A percentile compares a stretch with the other conserved stretches of the same genome.
Conservation (phyloP, 2,329 filamentous ascomycete species). For the Lizonia empirigonia region DNA sequence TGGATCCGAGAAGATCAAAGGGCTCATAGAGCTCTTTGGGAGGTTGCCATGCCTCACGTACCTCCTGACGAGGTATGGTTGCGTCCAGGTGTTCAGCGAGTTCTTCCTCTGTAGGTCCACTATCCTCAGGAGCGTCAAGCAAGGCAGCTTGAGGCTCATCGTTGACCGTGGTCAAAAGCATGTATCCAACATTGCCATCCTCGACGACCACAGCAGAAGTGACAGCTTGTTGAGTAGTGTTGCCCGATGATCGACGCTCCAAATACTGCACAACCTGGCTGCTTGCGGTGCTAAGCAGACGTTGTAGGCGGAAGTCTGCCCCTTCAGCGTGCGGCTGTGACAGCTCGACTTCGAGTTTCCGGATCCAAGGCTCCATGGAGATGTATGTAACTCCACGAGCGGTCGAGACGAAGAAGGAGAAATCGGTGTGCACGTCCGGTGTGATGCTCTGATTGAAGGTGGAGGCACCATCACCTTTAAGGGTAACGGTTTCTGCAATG, state of each 20-base stretch:
- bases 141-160: constrained; percentile 58
- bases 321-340: constrained; percentile 58
- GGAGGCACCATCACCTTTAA: constrained; percentile 27
- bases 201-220: constrained; percentile 60
- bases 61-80: constrained; percentile 49
- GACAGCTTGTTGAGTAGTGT: constrained; percentile 38
- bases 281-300: constrained; percentile 59
- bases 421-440: constrained; percentile 59
- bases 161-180: constrained; percentile 58
- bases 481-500: constrained; percentile 51
- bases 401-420: constrained; percentile 65
- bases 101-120: constrained; percentile 35
- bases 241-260: constrained; percentile 33
- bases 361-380: constrained; percentile 62
- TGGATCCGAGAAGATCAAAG: constrained; percentile 62
- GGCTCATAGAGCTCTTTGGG: constrained; percentile 64
- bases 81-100: constrained; percentile 32
- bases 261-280: constrained; percentile 58
- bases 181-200: constrained; percentile 63
- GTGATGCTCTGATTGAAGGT: constrained; percentile 62
- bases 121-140: constrained; percentile 56
- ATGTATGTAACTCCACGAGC: constrained; percentile 60
- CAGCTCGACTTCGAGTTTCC: constrained; percentile 62
- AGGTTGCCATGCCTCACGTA: constrained; percentile 70
- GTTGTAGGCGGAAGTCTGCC: constrained; percentile 61